Conservation (phyloP, 2,329 filamentous ascomycete genomes). For the Penicillium sp. region DNA sequence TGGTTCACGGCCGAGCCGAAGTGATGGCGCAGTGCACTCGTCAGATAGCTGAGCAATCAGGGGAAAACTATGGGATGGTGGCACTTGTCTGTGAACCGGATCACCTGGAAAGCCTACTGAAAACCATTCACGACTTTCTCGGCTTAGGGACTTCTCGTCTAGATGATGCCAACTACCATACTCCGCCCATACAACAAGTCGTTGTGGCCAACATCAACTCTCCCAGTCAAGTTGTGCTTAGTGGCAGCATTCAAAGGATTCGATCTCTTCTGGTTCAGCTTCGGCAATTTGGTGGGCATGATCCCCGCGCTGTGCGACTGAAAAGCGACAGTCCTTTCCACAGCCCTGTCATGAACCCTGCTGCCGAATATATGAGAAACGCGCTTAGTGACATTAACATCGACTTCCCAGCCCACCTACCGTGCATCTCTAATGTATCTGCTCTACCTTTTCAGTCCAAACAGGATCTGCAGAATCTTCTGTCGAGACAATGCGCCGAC, state of each 20-base stretch:
- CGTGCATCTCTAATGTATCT: conserved; percentile 81
- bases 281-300: conserved; percentile 82
- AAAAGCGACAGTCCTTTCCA: conserved; percentile 89
- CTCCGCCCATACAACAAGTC: conserved; percentile 77
- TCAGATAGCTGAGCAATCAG: conserved; percentile 59
- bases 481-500: conserved; percentile 79
- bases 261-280: conserved; percentile 75
- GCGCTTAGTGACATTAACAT: conserved; percentile 61
- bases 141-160: conserved; percentile 60
- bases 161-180: conserved; percentile 60
- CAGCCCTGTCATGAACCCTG: conserved; percentile 84
- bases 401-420: conserved; percentile 66
- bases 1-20: conserved; percentile 72
- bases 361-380: conserved; percentile 64
- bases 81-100: conserved; percentile 81
- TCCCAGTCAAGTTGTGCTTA: conserved; percentile 92
- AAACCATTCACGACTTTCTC: conserved; percentile 72
- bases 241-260: conserved; percentile 77
- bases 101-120: conserved; percentile 63
- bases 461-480: conserved; percentile 68
- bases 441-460: conserved; percentile 69
- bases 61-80: conserved; percentile 89
- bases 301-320: conserved; percentile 77
- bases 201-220: conserved; percentile 90
- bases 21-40: conserved; percentile 74